These are phyloP conservation scores for Barnettozyma siamensis DNA, from an alignment of 805 yeast genomes.

Conservation along the genomic window DNA sequence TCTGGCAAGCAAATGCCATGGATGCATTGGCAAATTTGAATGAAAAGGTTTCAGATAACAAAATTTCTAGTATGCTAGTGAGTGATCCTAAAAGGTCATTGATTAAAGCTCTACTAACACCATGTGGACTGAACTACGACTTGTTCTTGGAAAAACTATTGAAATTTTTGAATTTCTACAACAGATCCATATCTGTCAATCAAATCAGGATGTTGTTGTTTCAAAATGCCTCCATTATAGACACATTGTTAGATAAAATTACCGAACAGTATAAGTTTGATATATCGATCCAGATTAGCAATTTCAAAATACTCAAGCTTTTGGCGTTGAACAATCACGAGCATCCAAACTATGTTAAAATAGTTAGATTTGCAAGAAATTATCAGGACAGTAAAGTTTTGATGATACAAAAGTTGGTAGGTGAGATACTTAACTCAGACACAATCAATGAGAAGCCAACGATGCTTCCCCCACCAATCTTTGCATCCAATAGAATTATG, in stretches of 20 bases:
- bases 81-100: conserved; percentile 29
- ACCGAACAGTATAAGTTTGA: conserved; percentile 8
- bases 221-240: conserved; percentile 11
- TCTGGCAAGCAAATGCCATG: conserved; percentile 48
- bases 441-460: conserved; percentile 25
- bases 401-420: conserved; percentile 20
- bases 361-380: conserved; percentile 6
- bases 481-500: not conserved
- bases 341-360: conserved; percentile 11
- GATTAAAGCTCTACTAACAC: conserved; percentile 34
- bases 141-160: conserved; percentile 36
- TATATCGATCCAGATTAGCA: conserved; percentile 14
- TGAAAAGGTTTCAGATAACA: conserved; percentile 31
- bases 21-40: conserved; percentile 42
- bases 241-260: conserved; percentile 12
- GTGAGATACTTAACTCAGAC: conserved; percentile 15
- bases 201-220: conserved; percentile 19
- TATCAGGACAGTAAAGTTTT: conserved; percentile 11
- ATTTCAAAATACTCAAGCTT: conserved; percentile 20
- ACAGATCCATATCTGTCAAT: conserved; percentile 15
- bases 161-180: conserved; percentile 23
- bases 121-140: conserved; percentile 37
- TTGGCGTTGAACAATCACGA: conserved; percentile 10
- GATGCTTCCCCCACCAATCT: conserved; percentile 28
- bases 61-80: conserved; percentile 24